These are phyloP conservation scores for Aspergillus latus DNA, from an alignment of 2,329 filamentous ascomycete genomes.

Conservation along the genomic window DNA sequence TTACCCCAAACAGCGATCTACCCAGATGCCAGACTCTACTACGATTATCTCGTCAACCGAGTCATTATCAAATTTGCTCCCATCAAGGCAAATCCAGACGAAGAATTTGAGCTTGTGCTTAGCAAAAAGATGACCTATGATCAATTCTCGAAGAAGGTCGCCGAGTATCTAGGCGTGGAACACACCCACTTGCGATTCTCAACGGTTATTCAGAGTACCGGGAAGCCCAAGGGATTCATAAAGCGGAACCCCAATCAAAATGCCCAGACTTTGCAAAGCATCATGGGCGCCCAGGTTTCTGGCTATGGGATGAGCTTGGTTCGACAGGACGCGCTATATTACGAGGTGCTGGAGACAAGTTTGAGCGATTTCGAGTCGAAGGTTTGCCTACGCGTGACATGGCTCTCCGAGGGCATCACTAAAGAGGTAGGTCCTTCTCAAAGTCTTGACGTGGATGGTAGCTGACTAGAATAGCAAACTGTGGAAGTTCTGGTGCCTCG, in stretches of 20 bases:
- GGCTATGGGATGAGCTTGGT: slow-evolving; percentile 68
- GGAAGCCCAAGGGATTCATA: slow-evolving; percentile 74
- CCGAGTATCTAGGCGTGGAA: slow-evolving; percentile 71
- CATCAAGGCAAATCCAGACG: slow-evolving; percentile 53
- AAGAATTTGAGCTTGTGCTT: slow-evolving; percentile 73
- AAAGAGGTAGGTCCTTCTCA: slow-evolving; percentile 67
- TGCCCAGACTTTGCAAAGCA: slow-evolving; percentile 71
- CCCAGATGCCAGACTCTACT: slow-evolving; percentile 76
- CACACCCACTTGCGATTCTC: slow-evolving; percentile 89
- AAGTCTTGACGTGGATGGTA: background rate
- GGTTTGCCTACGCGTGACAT: slow-evolving; percentile 78
- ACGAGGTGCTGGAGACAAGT: slow-evolving; percentile 92
- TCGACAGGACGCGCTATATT: slow-evolving; percentile 77
- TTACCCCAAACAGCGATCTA: slow-evolving; percentile 50
- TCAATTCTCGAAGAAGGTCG: slow-evolving; percentile 78
- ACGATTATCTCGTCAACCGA: slow-evolving; percentile 88
- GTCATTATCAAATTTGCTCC: slow-evolving; percentile 76
- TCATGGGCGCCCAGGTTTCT: slow-evolving; percentile 73
- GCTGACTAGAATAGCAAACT: slow-evolving; percentile 58
- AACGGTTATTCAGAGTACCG: slow-evolving; percentile 73
- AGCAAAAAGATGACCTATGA: slow-evolving; percentile 91
- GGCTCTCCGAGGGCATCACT: slow-evolving; percentile 83
- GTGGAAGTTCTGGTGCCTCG: slow-evolving; percentile 85
- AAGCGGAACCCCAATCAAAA: slow-evolving; percentile 70
- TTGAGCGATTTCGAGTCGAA: slow-evolving; percentile 90